Conservation (phyloP, 352 stramenopile species). For the Globisporangium takayamanum region DNA sequence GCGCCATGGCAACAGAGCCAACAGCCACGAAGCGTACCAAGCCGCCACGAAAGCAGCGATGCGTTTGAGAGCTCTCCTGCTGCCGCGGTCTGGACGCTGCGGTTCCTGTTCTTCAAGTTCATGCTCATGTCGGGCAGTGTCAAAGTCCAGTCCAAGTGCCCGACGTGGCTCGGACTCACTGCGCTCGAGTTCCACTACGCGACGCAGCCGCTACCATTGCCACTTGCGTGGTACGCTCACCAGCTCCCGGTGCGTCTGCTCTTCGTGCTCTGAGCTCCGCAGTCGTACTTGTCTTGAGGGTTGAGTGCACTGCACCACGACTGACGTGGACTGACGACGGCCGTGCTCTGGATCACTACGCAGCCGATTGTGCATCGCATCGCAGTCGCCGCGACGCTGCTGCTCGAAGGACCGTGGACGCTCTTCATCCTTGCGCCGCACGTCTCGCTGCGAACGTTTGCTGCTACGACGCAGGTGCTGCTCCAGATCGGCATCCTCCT, state of each 20-base stretch:
- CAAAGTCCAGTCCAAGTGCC: constrained; percentile 88
- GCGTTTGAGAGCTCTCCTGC: constrained; percentile 24
- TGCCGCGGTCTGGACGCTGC: constrained; percentile 51
- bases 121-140: constrained; percentile 91
- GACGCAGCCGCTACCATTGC: constrained; percentile 75
- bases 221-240: constrained; percentile 82
- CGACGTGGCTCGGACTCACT: constrained; percentile 87
- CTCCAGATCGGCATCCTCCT: constrained; percentile 84
- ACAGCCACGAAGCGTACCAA: background rate
- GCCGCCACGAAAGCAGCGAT: background rate
- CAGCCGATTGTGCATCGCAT: constrained; percentile 70
- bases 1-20: constrained; percentile 29
- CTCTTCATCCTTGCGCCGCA: constrained; percentile 82
- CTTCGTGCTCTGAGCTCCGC: background rate
- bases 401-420: constrained; percentile 85
- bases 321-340: background rate
- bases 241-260: constrained; percentile 53
- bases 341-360: constrained; percentile 1
- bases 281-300: background rate
- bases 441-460: constrained; percentile 39
- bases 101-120: constrained; percentile 92
- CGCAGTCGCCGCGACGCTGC: constrained; percentile 73
- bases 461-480: constrained; percentile 53
- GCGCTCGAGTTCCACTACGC: constrained; percentile 91
- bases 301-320: background rate